Evolutionary conservation across 2,329 filamentous ascomycete species (phyloP).

Genomic region (Penicillium expansum): DNA sequence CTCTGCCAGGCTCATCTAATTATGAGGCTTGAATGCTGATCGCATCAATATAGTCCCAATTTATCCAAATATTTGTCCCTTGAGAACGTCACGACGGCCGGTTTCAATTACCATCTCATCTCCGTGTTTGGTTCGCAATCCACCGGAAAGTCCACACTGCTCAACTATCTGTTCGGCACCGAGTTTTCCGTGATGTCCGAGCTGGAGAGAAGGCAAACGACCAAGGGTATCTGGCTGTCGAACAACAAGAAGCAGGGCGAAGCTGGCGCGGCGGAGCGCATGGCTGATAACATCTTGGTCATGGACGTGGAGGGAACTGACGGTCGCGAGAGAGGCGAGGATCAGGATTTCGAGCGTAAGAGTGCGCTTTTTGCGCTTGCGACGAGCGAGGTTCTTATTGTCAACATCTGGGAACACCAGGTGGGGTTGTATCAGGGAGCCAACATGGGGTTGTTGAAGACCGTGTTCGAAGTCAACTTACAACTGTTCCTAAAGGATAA

Average conservation of each 20-base stretch:
- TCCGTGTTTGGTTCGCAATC: slow-evolving; percentile 99
- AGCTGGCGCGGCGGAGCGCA: slow-evolving; percentile 48
- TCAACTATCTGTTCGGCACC: slow-evolving; percentile 94
- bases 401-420: slow-evolving; percentile 99
- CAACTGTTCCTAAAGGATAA: slow-evolving; percentile 95
- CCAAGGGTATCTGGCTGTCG: slow-evolving; percentile 99
- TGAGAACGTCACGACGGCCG: slow-evolving; percentile 77
- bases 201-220: slow-evolving; percentile 88
- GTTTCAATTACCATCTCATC: slow-evolving; percentile 99
- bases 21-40: slow-evolving; percentile 12
- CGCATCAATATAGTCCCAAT: slow-evolving; percentile 56
- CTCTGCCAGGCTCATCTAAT: background rate
- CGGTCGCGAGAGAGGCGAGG: slow-evolving; percentile 90
- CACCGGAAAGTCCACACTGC: slow-evolving; percentile 93
- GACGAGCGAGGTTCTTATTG: slow-evolving; percentile 94
- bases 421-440: slow-evolving; percentile 97
- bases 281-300: slow-evolving; percentile 97
- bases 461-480: slow-evolving; percentile 97
- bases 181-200: slow-evolving; percentile 98
- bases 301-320: slow-evolving; percentile 99
- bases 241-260: slow-evolving; percentile 74
- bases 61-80: slow-evolving; percentile 77
- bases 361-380: slow-evolving; percentile 95
- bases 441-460: slow-evolving; percentile 98
- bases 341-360: slow-evolving; percentile 98